Percentiles rank a stretch among this genome's conserved stretches.
These are phyloP conservation scores for Tuber brumale DNA, from an alignment of 495 filamentous ascomycete genomes.

Conservation along the genomic window DNA sequence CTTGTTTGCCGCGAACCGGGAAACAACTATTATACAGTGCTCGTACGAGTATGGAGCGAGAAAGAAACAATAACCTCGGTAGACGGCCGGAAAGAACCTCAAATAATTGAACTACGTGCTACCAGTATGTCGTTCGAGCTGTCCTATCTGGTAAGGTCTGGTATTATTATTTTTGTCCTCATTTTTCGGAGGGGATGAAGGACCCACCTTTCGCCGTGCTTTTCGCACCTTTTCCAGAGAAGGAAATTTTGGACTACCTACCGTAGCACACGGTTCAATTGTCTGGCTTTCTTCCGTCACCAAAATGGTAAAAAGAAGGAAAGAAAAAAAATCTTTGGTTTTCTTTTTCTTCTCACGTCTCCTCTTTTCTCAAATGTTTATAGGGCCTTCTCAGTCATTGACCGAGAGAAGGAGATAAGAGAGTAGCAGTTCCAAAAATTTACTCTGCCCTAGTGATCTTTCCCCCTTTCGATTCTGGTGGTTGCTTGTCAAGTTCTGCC, in stretches of 20 bases:
- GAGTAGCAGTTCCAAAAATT: background rate
- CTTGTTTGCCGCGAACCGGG: background rate
- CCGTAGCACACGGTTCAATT: background rate
- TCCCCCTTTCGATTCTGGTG: background rate
- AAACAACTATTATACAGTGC: no score
- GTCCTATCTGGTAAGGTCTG: background rate
- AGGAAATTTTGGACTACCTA: conserved; percentile 1
- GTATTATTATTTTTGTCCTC: background rate
- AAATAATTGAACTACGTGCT: background rate
- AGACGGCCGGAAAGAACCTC: background rate
- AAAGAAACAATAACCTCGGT: background rate
- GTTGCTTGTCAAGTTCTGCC: conserved; percentile 1
- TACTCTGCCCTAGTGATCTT: conserved; percentile 6
- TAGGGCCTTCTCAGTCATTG: background rate
- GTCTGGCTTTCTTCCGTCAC: background rate
- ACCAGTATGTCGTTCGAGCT: background rate
- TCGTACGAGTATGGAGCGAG: background rate
- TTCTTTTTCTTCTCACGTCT: background rate
- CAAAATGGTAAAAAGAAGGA: background rate
- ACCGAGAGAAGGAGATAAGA: background rate
- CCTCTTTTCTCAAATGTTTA: background rate
- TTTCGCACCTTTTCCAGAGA: background rate
- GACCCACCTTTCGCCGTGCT: background rate
- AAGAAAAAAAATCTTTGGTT: no score
- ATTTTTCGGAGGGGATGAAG: background rate